These are phyloP conservation scores for Gossypium mustelinum DNA, from an alignment of 345 rosid species.

Conservation along the genomic window DNA sequence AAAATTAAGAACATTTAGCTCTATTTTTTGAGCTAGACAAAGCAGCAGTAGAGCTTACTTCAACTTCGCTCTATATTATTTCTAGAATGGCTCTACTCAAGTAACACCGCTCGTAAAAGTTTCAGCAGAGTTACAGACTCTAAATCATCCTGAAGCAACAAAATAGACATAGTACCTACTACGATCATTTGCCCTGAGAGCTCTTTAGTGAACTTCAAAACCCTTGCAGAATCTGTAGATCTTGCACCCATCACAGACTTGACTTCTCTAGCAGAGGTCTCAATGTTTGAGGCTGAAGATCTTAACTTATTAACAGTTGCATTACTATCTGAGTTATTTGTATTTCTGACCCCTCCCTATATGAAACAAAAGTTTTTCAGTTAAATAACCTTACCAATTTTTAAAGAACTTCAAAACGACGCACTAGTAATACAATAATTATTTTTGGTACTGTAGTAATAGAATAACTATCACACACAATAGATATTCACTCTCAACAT, in stretches of 20 bases:
- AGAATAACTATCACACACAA: not conserved
- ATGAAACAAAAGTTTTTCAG: conserved; percentile 8
- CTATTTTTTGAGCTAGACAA: not conserved
- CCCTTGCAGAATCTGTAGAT: conserved; percentile 85
- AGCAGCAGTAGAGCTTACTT: not conserved
- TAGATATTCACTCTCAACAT: not conserved
- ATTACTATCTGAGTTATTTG: conserved; percentile 36
- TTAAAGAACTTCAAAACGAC: not conserved
- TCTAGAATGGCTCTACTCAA: not conserved
- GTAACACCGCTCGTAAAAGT: not conserved
- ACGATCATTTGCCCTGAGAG: conserved; percentile 70
- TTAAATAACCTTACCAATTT: not conserved
- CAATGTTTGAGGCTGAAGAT: conserved; percentile 42
- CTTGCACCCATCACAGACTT: conserved; percentile 61
- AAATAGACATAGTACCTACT: conserved; percentile 48
- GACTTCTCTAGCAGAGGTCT: conserved; percentile 41
- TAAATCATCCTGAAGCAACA: conserved; percentile 8
- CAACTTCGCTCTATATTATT: not conserved
- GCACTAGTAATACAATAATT: not conserved
- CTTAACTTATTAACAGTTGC: conserved; percentile 43
- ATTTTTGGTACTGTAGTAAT: not conserved
- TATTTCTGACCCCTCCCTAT: conserved; percentile 46
- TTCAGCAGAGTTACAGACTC: not conserved
- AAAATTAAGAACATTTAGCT: not conserved
- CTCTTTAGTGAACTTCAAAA: conserved; percentile 76